Evolutionary conservation across 345 rosid species (phyloP), one percentile per base, ranked within the genome.

Genomic region (Eucalyptus regnans): DNA sequence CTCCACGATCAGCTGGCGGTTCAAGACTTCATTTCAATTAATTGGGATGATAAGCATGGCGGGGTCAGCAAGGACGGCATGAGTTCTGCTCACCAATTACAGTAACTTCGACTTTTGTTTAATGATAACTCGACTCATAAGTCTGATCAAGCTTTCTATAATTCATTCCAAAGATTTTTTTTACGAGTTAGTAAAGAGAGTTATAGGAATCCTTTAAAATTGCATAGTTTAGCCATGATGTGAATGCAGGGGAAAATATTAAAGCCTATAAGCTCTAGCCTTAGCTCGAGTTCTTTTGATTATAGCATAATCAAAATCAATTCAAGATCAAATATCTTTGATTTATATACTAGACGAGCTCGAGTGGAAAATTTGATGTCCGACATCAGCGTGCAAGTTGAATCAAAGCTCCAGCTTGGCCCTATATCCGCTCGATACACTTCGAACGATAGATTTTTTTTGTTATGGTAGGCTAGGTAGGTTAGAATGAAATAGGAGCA

Each of bases 1-100:
- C 46, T 94, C 92, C 3, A 89, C 90, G 46, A 93, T 88, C 49
- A 83, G 88, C 90, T 92, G 91, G 50, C 90, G 10, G 25, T 52
- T 20, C 58, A 52, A 52, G 58, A 52, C 58, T 52, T 52, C 5
- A 50, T 41, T 41, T 41, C 41, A 41, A 41, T 41, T 41, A 41
- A 41, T 41, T 4, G 41, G 41, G 41, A 41, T 41, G 41, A 41
- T 41, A 41, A 41, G 41, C 41, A 41, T 41, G 41, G 41, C 4
- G 41, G 5, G 5, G 41, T 41, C 41, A 41, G 41, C 41, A 41
- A 41, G 41, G 41, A 41, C 41, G 41, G 41, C 41, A 41, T 41
- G 41, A 41, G 41, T 41, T 41, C 41, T 41, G 41, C 41, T 41
- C 41, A 41, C 41, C 41, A 41, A 41, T 41, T 41, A 41, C 41